Evolutionary conservation across 371 early-diverging fungal species (phyloP), one percentile per base, ranked within the genome.

Genomic region (Vairimorpha ceranae): DNA sequence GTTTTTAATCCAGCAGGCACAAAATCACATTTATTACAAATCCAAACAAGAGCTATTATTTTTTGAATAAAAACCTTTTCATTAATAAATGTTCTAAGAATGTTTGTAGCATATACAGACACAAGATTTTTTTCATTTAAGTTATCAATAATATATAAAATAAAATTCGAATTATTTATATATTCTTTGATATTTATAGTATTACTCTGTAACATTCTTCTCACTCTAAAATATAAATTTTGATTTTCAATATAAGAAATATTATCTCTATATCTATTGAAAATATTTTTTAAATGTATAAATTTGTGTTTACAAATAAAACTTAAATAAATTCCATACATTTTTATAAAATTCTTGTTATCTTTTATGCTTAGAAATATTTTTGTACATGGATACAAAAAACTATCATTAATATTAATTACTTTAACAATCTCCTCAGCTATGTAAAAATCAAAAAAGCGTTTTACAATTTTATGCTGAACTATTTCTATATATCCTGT

Each of bases 251-350:
- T 23, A 38, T 48, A 56, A 21, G 35, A 21, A 35, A 72, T 52
- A 15, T 65, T 32, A 43, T 72, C 72, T 36, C 75, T 69, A 29
- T 17, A 41, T 29, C 30, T 35, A 43, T 72, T 72, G 36, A 79
- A 75, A n/a, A 79, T 36, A 67, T 79, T 79, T 48, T 76, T 79
- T 17, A 79, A 33, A 65, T 58, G 33, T 8, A 68, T 59, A 48
- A 33, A 79, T 15, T 66, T 52, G 17, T 54, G 23, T 17, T 77
- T 77, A 43, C 72, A 72, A 21, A 71, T 27, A 36, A 56, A 73
- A 25, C 54, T 51, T 33, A 79, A 52, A 33, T 76, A 72, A 17
- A 72, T 54, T 17, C 64, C 63, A 46, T 72, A 76, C 21, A 23
- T 64, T 38, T 65, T 72, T 8, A 72, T 27, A 60, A 54, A 70